A percentile compares a stretch with the other conserved stretches of the same genome.
phyloP scores from a whole-genome alignment of 164 flowering plant genomes.

The Vitis labrusca region DNA sequence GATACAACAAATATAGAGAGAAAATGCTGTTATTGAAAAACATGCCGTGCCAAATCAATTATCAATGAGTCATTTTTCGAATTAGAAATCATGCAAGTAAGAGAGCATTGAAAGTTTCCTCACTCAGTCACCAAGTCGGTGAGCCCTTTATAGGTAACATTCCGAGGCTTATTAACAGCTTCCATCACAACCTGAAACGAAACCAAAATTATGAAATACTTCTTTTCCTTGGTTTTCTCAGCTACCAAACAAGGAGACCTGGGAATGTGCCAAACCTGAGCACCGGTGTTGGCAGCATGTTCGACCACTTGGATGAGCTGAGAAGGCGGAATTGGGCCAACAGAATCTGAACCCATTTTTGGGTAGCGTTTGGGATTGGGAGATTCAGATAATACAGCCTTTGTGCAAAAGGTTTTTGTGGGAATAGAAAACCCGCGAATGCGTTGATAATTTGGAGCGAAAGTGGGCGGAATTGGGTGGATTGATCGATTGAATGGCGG shows the following conservation, averaged over 20 bases:
- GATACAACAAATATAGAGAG: too few species aligned
- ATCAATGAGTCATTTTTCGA: too few species aligned
- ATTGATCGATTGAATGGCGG: neutral
- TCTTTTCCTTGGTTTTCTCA: too few species aligned
- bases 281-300: constrained; percentile 79
- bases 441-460: too few species aligned
- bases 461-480: constrained; percentile 2
- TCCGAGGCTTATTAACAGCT: constrained; percentile 90
- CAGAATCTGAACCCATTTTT: constrained; percentile 64
- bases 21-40: neutral
- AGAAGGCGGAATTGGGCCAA: constrained; percentile 64
- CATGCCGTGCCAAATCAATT: neutral
- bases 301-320: constrained; percentile 73
- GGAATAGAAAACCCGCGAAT: neutral
- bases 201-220: neutral
- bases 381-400: constrained; percentile 50
- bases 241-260: neutral
- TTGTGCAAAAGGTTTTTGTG: constrained; percentile 15
- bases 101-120: constrained; percentile 22
- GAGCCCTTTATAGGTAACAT: constrained; percentile 77
- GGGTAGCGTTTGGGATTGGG: constrained; percentile 37
- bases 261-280: constrained; percentile 47
- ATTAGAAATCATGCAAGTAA: too few species aligned
- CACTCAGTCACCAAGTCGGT: constrained; percentile 96
- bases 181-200: constrained; percentile 81